Evolutionary conservation across 805 yeast species (phyloP), one percentile per base, ranked within the genome.

Genomic region (Starmera caribaea): DNA sequence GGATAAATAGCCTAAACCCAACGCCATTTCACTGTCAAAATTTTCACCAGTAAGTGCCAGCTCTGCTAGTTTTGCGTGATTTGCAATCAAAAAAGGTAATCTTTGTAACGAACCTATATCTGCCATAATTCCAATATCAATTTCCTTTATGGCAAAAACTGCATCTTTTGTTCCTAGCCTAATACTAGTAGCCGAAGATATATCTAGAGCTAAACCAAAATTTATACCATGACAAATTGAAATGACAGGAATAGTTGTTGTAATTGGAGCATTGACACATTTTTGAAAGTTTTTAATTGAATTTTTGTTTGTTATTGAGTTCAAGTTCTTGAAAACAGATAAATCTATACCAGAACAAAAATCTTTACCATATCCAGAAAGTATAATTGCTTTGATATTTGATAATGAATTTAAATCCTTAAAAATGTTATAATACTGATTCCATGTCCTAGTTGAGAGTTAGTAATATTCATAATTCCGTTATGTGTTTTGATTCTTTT

Each of bases 81-180:
- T 79, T 34, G 69, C 69, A 15, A 71, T 69, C 1, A 78, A 41
- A 15, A 53, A 51, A 5, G 85, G 80, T 41, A 81, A 51, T 52
- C 90, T 66, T 58, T 83, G 89, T 42, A 83, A 63, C 1, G 84
- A 69, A 5, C 94, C 94, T 51, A 83, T 80, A 54, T 84, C 92
- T 2, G 92, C 88, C 31, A 84, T 72, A 53, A 84, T 67, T 3
- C 90, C 92, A 39, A 83, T 66, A 45, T 76, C 74, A 43, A 82
- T 76, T 59, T 83, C 94, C 41, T 81, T 73, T 41, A 84, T 72
- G 33, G 81, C 69, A 46, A 81, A 66, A 32, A 53, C 59, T 12
- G 73, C 69, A 45, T 73, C 81, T 27, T 61, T 59, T 3, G 77
- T 61, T 10, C 76, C 75, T 11, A 78, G 55, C 38, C 89, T 68